These are phyloP conservation scores for Naumovozyma castellii DNA, from an alignment of 805 yeast genomes.

Conservation along the genomic window DNA sequence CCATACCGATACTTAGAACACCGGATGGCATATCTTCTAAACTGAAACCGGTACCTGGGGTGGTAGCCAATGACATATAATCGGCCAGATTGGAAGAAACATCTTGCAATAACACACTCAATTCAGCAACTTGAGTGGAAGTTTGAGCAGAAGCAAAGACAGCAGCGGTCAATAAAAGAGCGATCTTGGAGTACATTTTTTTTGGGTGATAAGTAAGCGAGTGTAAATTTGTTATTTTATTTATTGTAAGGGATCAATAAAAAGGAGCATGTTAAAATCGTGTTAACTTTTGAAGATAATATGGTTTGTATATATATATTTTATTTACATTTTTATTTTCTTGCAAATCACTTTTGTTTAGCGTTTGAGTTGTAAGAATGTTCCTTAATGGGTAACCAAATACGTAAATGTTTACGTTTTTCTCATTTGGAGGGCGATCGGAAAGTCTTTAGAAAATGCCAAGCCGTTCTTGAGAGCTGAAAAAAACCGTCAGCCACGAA, in stretches of 20 bases:
- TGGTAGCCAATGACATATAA: slow-evolving; percentile 7
- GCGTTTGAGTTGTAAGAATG: too few species aligned
- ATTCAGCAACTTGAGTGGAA: slow-evolving; percentile 9
- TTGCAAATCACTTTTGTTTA: too few species aligned
- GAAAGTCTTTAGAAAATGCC: too few species aligned
- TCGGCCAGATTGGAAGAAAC: slow-evolving; percentile 7
- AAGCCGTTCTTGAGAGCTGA: too few species aligned
- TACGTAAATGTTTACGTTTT: too few species aligned
- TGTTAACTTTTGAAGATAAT: too few species aligned
- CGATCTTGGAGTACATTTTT: slow-evolving; percentile 8
- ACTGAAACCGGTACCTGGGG: slow-evolving; percentile 7
- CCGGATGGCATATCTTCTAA: slow-evolving; percentile 10
- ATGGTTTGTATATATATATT: too few species aligned
- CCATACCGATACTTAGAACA: slow-evolving; percentile 13
- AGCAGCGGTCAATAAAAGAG: slow-evolving; percentile 8
- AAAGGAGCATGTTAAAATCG: too few species aligned
- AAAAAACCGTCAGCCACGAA: too few species aligned
- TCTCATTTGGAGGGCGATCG: too few species aligned
- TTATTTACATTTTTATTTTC: too few species aligned
- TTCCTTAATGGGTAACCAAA: too few species aligned
- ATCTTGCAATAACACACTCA: slow-evolving; percentile 11
- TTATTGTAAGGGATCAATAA: background rate
- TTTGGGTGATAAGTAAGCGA: slow-evolving; percentile 7
- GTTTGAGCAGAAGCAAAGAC: slow-evolving; percentile 10
- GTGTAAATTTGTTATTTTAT: background rate